phyloP scores from a whole-genome alignment of 768 basidiomycete species.

The Mrakia frigida region DNA sequence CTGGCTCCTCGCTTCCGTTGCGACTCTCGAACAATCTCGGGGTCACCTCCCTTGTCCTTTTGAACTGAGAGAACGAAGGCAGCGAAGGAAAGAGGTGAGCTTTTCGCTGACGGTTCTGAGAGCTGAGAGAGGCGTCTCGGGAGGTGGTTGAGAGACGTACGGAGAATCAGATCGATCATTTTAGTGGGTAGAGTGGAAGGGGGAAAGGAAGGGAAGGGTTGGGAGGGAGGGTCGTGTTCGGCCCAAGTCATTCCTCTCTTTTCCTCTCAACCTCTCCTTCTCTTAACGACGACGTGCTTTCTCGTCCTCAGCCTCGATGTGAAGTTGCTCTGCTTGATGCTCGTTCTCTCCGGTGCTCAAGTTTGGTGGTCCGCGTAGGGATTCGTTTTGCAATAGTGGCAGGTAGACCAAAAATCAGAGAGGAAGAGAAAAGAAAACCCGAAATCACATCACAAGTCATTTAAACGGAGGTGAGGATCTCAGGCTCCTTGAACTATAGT shows the following conservation, averaged over 20 bases:
- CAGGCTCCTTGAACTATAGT: constrained; percentile 90
- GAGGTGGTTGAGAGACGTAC: background rate
- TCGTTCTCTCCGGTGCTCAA: background rate
- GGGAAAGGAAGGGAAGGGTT: background rate
- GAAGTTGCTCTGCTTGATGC: background rate
- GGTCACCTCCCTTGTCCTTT: constrained; percentile 65
- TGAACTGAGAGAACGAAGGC: constrained; percentile 17
- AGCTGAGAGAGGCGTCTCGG: background rate
- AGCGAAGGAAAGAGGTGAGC: background rate
- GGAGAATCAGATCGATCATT: constrained; percentile 23
- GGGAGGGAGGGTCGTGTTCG: background rate
- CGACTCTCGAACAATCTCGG: constrained; percentile 81
- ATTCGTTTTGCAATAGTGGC: background rate
- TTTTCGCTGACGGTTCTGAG: background rate
- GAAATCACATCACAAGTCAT: constrained; percentile 12
- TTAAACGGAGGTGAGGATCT: constrained; percentile 87
- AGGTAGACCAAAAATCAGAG: background rate
- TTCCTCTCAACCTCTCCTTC: too few relatives aligned
- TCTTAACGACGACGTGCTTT: too few relatives aligned
- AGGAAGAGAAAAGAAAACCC: background rate
- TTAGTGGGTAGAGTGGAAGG: background rate
- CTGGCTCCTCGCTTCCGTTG: constrained; percentile 84
- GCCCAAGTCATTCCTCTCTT: constrained; percentile 1
- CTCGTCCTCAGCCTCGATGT: too few relatives aligned
- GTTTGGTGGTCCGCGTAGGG: background rate